A percentile compares a stretch with the other conserved stretches of the same genome.
Conservation (phyloP, 805 yeast genomes). For the Kluyveromyces aestuarii region DNA sequence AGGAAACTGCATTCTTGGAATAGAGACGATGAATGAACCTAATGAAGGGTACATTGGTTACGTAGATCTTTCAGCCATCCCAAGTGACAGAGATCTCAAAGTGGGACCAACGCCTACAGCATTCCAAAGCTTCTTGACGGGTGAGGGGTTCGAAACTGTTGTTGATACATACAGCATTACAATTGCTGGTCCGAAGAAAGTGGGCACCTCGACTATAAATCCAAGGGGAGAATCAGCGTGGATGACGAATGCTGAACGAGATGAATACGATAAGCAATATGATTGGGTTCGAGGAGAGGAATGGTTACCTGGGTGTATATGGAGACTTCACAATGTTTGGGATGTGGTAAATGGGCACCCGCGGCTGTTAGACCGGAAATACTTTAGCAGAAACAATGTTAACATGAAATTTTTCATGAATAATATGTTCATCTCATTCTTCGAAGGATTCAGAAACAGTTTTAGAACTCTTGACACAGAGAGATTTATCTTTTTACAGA, state of each 20-base stretch:
- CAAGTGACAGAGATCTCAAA: conserved; percentile 55
- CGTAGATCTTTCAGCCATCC: conserved; percentile 43
- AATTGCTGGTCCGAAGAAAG: conserved; percentile 66
- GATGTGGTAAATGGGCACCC: conserved; percentile 21
- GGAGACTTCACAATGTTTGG: conserved; percentile 81
- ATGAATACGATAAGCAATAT: conserved; percentile 44
- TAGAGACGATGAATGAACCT: conserved; percentile 84
- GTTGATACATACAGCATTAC: conserved; percentile 67
- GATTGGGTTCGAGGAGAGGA: conserved; percentile 55
- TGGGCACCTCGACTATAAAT: conserved; percentile 46
- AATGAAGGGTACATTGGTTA: conserved; percentile 65
- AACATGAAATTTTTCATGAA: conserved; percentile 53
- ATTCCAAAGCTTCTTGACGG: conserved; percentile 62
- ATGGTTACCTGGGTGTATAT: conserved; percentile 78
- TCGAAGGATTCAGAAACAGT: conserved; percentile 38
- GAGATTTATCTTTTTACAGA: conserved; percentile 58
- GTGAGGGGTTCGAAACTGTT: conserved; percentile 63
- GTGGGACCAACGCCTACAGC: conserved; percentile 81
- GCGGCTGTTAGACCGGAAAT: conserved; percentile 37
- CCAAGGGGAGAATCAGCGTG: conserved; percentile 66
- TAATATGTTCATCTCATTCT: conserved; percentile 54
- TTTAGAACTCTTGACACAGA: conserved; percentile 40
- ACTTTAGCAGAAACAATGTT: conserved; percentile 40
- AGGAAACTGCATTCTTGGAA: conserved; percentile 45
- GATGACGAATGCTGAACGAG: conserved; percentile 43